phyloP scores from a whole-genome alignment of 805 yeast species.

The Metschnikowia gelsemii region DNA sequence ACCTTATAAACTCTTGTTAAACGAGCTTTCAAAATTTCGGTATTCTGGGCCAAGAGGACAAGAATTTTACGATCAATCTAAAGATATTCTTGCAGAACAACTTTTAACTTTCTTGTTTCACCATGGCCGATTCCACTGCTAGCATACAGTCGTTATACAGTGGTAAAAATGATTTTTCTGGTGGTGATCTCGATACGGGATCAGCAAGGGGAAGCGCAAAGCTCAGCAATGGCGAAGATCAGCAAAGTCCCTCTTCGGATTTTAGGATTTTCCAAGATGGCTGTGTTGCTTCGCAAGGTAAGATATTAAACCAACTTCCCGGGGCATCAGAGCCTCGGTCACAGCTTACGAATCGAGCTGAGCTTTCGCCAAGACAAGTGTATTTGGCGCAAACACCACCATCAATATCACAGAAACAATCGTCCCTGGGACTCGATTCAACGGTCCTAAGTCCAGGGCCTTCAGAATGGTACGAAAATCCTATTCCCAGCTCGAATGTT shows the following conservation, averaged over 20 bases:
- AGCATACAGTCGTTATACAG: conserved; percentile 40
- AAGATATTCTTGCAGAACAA: neutral
- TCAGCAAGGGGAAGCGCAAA: neutral
- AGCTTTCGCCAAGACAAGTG: too few relatives aligned
- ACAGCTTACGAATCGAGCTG: too few relatives aligned
- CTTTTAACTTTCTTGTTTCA: neutral
- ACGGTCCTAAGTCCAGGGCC: conserved; percentile 1
- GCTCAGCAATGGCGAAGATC: too few relatives aligned
- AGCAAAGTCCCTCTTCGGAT: too few relatives aligned
- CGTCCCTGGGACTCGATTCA: neutral
- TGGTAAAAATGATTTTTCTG: conserved; percentile 29
- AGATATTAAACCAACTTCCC: too few relatives aligned
- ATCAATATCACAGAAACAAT: too few relatives aligned
- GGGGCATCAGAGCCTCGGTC: too few relatives aligned
- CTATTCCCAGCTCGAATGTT: conserved; percentile 21
- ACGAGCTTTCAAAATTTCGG: too few relatives aligned
- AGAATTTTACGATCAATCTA: neutral
- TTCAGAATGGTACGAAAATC: conserved; percentile 7
- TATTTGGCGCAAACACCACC: too few relatives aligned
- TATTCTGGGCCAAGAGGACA: neutral
- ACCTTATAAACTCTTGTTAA: too few relatives aligned
- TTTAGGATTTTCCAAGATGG: too few relatives aligned
- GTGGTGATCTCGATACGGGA: conserved; percentile 9
- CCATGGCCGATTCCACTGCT: conserved; percentile 45
- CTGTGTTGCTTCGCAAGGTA: too few relatives aligned